Evolutionary conservation across 768 basidiomycete genomes (phyloP), one percentile per base, ranked within the genome.

Genomic region (Botryobasidium botryosum): DNA sequence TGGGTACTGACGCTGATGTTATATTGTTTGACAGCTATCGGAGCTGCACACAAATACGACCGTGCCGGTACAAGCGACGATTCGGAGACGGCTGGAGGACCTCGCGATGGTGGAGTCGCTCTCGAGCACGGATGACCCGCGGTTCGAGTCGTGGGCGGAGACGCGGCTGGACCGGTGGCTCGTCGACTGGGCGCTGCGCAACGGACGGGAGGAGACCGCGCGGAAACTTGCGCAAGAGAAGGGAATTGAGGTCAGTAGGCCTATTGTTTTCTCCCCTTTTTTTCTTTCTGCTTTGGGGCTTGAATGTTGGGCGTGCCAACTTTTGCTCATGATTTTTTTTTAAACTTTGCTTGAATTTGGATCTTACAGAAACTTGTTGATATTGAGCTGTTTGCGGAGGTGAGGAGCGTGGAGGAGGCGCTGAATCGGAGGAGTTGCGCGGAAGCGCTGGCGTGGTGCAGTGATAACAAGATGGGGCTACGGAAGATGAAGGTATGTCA

Each of bases 381-480:
- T 57, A 77, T 91, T 35, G 84, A 91, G 44, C 68, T 96, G 17
- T 96, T 94, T 61, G 76, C 74, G 51, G 88, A 94, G 49, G 84
- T 96, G 41, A 71, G 69, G 28, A 72, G 80, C 47, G 91, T 97
- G 52, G 88, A 94, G 60, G 65, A 69, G 6, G 88, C 86, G 0
- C 69, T 99, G 32, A 59, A 67, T 5, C 64, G 64, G 24, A 76
- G 82, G 49, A 82, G 79, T 50, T 91, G 88, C 52, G 69, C 79
- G 5, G 88, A 94, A 61, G 92, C 92, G 12, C 67, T 99, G 37
- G 69, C 75, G 17, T 99, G 92, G 92, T 96, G 90, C 54, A 88
- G 76, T 50, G 94, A 99, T 68, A 96, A 99, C 62, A 81, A 91
- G 59, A 73, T 77, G 25, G 83, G 85, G 10, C 70, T 99, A 50